Percentiles rank a stretch among this genome's conserved stretches.
Conservation (phyloP, 352 stramenopile species). For the Globisporangium splendens region DNA sequence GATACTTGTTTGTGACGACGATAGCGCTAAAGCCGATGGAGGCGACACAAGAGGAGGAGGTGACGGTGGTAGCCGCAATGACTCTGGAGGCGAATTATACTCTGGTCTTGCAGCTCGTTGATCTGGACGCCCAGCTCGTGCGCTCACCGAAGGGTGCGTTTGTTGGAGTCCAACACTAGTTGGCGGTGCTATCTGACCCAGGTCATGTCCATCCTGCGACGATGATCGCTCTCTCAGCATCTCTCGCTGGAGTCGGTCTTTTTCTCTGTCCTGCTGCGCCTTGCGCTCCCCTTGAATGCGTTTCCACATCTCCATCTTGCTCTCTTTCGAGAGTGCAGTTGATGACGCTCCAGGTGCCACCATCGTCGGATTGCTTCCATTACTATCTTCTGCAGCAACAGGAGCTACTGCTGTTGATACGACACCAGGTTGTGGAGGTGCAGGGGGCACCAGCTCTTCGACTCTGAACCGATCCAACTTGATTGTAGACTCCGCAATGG, state of each 20-base stretch:
- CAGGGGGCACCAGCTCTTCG: constrained; percentile 10
- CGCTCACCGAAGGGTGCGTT: background rate
- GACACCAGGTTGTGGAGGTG: background rate
- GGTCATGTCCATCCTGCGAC: background rate
- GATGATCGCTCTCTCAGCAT: background rate
- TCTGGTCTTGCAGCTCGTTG: background rate
- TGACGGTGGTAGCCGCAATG: background rate
- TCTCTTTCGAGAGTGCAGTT: constrained; percentile 34
- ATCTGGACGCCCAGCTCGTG: background rate
- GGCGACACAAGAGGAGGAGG: background rate
- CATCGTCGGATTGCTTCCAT: background rate
- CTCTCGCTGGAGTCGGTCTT: constrained; percentile 13
- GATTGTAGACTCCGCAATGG: constrained; percentile 4
- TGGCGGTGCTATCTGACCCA: background rate
- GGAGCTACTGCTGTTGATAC: background rate
- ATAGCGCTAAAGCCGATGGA: too few species aligned
- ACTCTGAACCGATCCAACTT: constrained; percentile 15
- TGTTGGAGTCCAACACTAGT: background rate
- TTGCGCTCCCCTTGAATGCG: constrained; percentile 49
- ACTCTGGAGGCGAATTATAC: background rate
- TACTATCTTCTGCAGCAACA: background rate
- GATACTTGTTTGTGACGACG: too few species aligned
- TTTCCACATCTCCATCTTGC: constrained; percentile 69
- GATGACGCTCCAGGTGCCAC: background rate
- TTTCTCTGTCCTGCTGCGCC: constrained; percentile 22